Percentiles rank a stretch among this genome's conserved stretches.
phyloP scores from a whole-genome alignment of 2,329 filamentous ascomycete species.

The Pseudodiploospora longispora region DNA sequence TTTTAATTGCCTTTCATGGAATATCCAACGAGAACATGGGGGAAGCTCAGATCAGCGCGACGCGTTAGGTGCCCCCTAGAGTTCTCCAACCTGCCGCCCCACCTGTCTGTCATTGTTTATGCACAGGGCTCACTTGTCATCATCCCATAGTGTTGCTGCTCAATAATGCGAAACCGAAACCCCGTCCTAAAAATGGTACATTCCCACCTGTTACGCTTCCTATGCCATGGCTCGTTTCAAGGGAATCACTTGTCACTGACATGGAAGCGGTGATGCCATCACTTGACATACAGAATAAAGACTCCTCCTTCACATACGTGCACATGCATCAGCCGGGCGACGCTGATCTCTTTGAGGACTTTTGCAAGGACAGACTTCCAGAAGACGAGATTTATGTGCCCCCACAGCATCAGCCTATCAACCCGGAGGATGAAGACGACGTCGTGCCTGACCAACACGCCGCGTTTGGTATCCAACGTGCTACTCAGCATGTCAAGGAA shows the following conservation, averaged over 20 bases:
- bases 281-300: constrained; percentile 50
- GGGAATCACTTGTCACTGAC: too few relatives aligned
- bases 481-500: constrained; percentile 64
- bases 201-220: neutral
- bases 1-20: too few relatives aligned
- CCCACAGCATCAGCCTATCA: constrained; percentile 69
- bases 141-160: too few relatives aligned
- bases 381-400: constrained; percentile 77
- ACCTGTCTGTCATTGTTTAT: too few relatives aligned
- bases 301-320: constrained; percentile 65
- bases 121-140: too few relatives aligned
- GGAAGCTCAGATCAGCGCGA: too few relatives aligned
- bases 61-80: too few relatives aligned
- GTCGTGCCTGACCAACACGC: constrained; percentile 84
- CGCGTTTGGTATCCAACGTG: constrained; percentile 76
- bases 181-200: constrained; percentile 1
- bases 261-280: too few relatives aligned
- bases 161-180: too few relatives aligned
- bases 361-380: constrained; percentile 62
- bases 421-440: constrained; percentile 83
- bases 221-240: neutral
- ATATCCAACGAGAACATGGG: too few relatives aligned
- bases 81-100: too few relatives aligned
- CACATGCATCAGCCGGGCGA: constrained; percentile 66
- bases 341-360: constrained; percentile 73